Evolutionary conservation across 192 early-diverging fungal species (phyloP).

Genomic region (Backusella australiensis): DNA sequence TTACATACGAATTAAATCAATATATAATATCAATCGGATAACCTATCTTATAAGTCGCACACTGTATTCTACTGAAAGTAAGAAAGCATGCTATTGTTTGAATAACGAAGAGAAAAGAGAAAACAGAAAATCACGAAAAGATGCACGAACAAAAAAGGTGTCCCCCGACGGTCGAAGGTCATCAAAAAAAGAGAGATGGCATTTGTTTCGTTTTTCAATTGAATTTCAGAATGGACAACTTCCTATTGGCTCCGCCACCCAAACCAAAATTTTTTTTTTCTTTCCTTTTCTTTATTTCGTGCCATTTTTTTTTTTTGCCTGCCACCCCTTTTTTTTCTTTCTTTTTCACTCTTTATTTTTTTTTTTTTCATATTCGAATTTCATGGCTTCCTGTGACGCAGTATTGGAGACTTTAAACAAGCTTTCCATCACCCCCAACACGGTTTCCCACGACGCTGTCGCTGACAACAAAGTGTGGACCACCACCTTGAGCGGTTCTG

Average conservation of each 20-base stretch:
- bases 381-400: slow-evolving; percentile 20
- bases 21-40: too few species aligned
- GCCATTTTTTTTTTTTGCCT: background rate
- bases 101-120: background rate
- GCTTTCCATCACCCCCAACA: slow-evolving; percentile 31
- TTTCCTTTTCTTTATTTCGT: background rate
- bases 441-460: slow-evolving; percentile 53
- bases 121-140: too few species aligned
- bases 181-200: background rate
- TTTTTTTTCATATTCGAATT: slow-evolving; percentile 4
- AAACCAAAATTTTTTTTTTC: slow-evolving; percentile 4
- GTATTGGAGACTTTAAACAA: slow-evolving; percentile 19
- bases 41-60: too few species aligned
- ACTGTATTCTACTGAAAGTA: too few species aligned
- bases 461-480: slow-evolving; percentile 60
- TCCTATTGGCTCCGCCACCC: slow-evolving; percentile 3
- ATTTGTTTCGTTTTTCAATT: too few species aligned
- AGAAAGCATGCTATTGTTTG: background rate
- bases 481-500: slow-evolving; percentile 34
- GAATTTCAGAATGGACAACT: background rate
- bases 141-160: background rate
- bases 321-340: background rate
- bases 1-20: too few species aligned
- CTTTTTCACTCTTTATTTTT: background rate
- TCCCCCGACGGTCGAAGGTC: background rate